These are phyloP conservation scores for Termitomyces sp. DNA, from an alignment of 768 basidiomycete genomes.

Conservation along the genomic window DNA sequence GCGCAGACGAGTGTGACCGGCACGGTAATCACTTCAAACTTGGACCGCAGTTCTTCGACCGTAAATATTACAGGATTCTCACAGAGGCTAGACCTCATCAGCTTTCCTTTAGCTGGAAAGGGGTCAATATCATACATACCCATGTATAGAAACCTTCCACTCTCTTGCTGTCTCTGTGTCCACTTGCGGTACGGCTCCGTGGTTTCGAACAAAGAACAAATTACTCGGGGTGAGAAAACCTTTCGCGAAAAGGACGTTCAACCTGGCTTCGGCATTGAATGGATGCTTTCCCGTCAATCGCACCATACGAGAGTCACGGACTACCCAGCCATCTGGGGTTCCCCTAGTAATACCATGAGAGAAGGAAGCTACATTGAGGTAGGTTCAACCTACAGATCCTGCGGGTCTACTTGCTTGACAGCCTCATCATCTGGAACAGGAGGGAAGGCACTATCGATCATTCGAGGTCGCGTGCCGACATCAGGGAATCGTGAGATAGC, in stretches of 20 bases:
- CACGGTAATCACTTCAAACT: slow-evolving; percentile 49
- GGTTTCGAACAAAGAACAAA: slow-evolving; percentile 58
- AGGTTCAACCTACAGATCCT: neutral
- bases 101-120: neutral
- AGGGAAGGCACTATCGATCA: neutral
- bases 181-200: slow-evolving; percentile 52
- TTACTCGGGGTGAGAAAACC: slow-evolving; percentile 54
- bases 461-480: neutral
- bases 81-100: slow-evolving; percentile 24
- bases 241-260: slow-evolving; percentile 37
- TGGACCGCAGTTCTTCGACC: slow-evolving; percentile 36
- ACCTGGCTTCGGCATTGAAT: slow-evolving; percentile 50
- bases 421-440: slow-evolving; percentile 3
- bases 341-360: neutral
- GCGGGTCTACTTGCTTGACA: slow-evolving; percentile 1
- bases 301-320: slow-evolving; percentile 32
- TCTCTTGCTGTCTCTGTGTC: slow-evolving; percentile 25
- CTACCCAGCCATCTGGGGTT: slow-evolving; percentile 25
- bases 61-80: slow-evolving; percentile 31
- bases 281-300: slow-evolving; percentile 58
- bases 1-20: slow-evolving; percentile 63
- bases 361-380: neutral
- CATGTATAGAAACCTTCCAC: slow-evolving; percentile 45
- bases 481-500: neutral
- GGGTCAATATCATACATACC: slow-evolving; percentile 17